Evolutionary conservation across 306 rosid genomes (phyloP).

Genomic region (Castanea mollissima): DNA sequence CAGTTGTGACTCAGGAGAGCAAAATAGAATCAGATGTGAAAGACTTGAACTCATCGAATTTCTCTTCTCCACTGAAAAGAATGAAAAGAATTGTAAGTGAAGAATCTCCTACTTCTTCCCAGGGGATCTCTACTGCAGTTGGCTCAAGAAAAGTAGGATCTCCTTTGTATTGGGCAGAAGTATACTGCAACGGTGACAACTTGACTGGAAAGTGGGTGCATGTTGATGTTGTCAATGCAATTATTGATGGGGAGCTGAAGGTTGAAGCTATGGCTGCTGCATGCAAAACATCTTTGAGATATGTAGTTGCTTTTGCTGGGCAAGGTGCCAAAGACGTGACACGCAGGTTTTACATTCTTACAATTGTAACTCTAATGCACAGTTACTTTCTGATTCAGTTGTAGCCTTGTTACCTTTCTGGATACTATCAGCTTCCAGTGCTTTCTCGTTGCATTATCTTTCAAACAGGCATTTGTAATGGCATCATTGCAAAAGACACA

Average conservation of each 20-base stretch:
- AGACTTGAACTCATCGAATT: conserved; percentile 18
- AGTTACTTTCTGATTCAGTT: not conserved
- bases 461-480: not conserved
- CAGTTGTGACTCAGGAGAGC: conserved; percentile 33
- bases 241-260: conserved; percentile 83
- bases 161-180: conserved; percentile 95
- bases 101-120: conserved; percentile 48
- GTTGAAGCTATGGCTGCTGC: conserved; percentile 87
- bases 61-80: conserved; percentile 46
- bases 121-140: conserved; percentile 69
- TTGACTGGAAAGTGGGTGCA: conserved; percentile 97
- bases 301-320: conserved; percentile 93
- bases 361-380: conserved; percentile 9
- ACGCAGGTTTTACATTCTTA: conserved; percentile 63
- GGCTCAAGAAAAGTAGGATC: conserved; percentile 83
- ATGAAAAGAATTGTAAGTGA: conserved; percentile 44
- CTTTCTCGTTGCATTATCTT: not conserved
- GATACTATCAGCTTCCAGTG: not conserved
- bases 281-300: conserved; percentile 82
- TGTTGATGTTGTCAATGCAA: conserved; percentile 72
- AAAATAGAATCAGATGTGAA: conserved; percentile 30
- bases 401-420: conserved; percentile 16
- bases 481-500: not conserved
- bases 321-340: conserved; percentile 97
- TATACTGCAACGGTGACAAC: conserved; percentile 80